Evolutionary conservation across 164 flowering plant species (phyloP), one percentile per base, ranked within the genome.

Genomic region (Nymphaea thermarum): DNA sequence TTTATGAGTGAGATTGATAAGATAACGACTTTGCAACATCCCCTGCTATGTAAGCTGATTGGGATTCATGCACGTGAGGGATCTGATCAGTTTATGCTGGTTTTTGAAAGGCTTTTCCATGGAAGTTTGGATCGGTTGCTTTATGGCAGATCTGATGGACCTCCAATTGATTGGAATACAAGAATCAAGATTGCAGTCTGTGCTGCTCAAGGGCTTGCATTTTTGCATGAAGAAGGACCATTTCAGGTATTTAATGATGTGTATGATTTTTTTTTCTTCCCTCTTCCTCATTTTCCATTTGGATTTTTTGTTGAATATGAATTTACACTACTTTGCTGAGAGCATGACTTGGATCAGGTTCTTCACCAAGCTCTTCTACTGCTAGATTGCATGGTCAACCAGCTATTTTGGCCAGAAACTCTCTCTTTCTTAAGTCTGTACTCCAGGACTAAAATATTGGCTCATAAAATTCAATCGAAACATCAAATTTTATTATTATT

Each of bases 141-240:
- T 42, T 86, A 81, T 82, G 95, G 93, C 43, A 82, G 89, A 77
- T 84, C 89, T 42, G 97, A 90, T 77, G 96, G 89, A 16, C 97
- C 96, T 0, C 87, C 86, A 1, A 77, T 91, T 65, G 97, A 94
- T 79, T 94, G 99, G 99, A 82, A 78, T 77, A 74, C 93, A n/a
- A 84, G 99, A 71, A 86, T 88, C 87, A 91, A 88, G 76, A 85
- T 91, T 71, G 93, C 97, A 45, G 74, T 90, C 16, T 91, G 93
- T 86, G 96, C 99, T 53, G 96, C 99, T 10, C 93, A 91, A 70
- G 99, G 99, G 69, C 93, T 94, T 60, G 83, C 96, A 41, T 94
- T 89, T 80, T 77, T 94, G 80, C 99, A 94, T 64, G 99, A 94
- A 75, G 97, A 94, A 82, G 99, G 99, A 4, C 99, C 99, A 66